Evolutionary conservation across 2,329 filamentous ascomycete genomes (phyloP), one percentile per base, ranked within the genome.

Genomic region (Pyrenophora teres): DNA sequence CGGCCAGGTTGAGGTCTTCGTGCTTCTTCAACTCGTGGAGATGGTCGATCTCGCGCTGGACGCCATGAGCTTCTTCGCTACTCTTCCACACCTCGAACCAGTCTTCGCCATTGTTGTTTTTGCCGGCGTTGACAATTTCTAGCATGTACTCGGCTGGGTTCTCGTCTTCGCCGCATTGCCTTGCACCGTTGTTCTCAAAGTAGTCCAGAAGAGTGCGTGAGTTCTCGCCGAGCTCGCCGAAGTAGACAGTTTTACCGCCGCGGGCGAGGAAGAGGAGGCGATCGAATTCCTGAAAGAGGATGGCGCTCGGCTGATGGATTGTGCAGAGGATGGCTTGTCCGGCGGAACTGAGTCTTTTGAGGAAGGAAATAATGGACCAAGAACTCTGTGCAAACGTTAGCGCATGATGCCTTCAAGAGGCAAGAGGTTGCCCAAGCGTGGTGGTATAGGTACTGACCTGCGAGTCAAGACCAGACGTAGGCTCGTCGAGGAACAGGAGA

Each of bases 71-170:
- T 37, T 61, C 42, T 2, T 63, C 43, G 41, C 67, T 70, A 2
- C 36, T 25, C 10, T 64, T 70, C 77, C 77, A 78, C 5, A 74
- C 70, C 7, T 71, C 60, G 40, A 68, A 69, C 77, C 76, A 79
- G 50, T 78, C 74, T 53, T 62, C 33, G 0, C 62, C 63, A 23
- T 65, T 46, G 13, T 64, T 48, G 37, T 68, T 67, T 32, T 68
- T 67, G 13, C 71, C 71, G 21, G 69, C 65, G 46, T 69, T 67
- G 19, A 74, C 72, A 40, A 78, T 70, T 51, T 79, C 77, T n/a
- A 91, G 79, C 84, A 91, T 90, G 76, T 84, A 91, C 72, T 92
- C 88, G 1, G 88, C 88, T 0, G 88, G 88, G 60, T 91, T 91
- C 54, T 87, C 87, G 0, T 84, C 79, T 2, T 79, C 71, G 7